phyloP scores from a whole-genome alignment of 305 asterid species.

The Caryopteris hybrid region DNA sequence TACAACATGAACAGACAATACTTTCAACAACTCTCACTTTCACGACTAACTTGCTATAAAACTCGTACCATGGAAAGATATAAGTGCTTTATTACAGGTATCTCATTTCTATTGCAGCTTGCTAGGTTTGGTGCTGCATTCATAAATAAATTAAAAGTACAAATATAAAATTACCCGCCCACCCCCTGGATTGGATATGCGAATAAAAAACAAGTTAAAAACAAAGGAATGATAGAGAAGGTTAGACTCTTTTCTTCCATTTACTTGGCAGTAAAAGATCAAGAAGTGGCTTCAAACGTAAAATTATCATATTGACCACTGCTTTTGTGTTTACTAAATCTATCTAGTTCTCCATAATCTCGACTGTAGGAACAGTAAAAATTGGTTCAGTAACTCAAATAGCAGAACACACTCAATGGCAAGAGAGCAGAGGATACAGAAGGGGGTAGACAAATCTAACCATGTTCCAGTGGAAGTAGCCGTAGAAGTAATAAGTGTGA shows the following conservation, averaged over 20 bases:
- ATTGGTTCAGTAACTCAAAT: conserved; percentile 10
- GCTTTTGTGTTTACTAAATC: neutral
- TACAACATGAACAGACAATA: neutral
- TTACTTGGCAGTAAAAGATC: neutral
- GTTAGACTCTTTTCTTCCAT: too few relatives aligned
- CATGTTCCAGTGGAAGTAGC: conserved; percentile 4
- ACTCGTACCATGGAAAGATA: neutral
- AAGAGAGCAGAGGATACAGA: conserved; percentile 16
- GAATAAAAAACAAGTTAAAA: conserved; percentile 1
- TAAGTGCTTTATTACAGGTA: neutral
- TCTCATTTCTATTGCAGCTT: conserved; percentile 1
- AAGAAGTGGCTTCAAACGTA: neutral
- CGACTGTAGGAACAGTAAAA: neutral
- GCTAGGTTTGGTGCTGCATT: neutral
- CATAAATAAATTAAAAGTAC: neutral
- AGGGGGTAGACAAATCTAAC: too few relatives aligned
- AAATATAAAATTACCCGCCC: neutral
- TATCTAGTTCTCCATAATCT: neutral
- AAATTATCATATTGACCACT: neutral
- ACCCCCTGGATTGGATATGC: neutral
- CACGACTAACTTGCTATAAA: neutral
- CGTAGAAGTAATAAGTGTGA: neutral
- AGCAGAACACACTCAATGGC: neutral
- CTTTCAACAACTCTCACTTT: neutral
- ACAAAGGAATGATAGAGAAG: neutral